Evolutionary conservation across 352 stramenopile genomes (phyloP).

Genomic region (Elongisporangium anandrum): DNA sequence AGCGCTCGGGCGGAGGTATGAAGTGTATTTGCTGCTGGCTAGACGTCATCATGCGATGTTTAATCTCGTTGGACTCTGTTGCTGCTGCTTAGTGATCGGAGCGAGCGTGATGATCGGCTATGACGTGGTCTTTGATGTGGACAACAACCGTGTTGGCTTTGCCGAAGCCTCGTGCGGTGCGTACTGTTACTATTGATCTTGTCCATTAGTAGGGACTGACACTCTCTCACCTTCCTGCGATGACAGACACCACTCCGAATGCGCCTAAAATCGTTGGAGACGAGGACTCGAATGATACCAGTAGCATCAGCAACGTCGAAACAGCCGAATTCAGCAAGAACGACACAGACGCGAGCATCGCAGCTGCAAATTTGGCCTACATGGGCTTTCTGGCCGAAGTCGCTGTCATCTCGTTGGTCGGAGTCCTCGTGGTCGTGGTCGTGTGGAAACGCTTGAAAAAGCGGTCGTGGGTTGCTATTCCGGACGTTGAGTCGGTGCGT

Average conservation of each 20-base stretch:
- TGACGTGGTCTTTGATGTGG: conserved; percentile 82
- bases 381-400: conserved; percentile 46
- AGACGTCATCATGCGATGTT: too few relatives aligned
- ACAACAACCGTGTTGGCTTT: conserved; percentile 76
- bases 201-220: not conserved
- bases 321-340: conserved; percentile 3
- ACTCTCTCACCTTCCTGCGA: not conserved
- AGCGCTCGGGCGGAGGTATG: conserved; percentile 72
- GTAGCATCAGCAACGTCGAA: conserved; percentile 5
- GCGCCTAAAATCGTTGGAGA: conserved; percentile 2
- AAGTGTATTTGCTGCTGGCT: not conserved
- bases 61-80: too few relatives aligned
- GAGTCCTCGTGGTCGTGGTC: conserved; percentile 47
- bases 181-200: not conserved
- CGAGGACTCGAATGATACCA: not conserved
- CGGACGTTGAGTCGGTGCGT: conserved; percentile 16
- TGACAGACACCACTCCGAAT: not conserved
- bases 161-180: conserved; percentile 65
- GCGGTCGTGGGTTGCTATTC: conserved; percentile 48
- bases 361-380: conserved; percentile 6
- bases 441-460: conserved; percentile 41
- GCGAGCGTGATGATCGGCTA: conserved; percentile 77
- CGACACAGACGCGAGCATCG: conserved; percentile 14
- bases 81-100: conserved; percentile 79
- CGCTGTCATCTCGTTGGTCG: conserved; percentile 46